A percentile compares a stretch with the other conserved stretches of the same genome.
These are phyloP conservation scores for Syzygium syzygioides DNA, from an alignment of 441 rosid genomes.

Conservation along the genomic window DNA sequence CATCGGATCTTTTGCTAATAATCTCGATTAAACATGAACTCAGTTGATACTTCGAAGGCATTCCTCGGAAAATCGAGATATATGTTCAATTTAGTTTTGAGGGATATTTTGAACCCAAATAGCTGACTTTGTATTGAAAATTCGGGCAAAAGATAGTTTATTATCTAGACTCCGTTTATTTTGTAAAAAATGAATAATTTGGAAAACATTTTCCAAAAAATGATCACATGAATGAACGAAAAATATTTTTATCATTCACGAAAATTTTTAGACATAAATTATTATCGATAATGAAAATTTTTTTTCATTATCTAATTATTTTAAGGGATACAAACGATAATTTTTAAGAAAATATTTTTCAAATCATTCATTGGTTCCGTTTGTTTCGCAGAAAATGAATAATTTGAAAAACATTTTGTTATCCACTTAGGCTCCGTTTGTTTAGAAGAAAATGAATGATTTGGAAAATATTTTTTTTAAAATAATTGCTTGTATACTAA, in stretches of 20 bases:
- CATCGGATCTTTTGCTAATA: neutral
- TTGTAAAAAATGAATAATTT: rapidly evolving
- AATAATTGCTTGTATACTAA: no score
- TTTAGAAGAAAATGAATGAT: no score
- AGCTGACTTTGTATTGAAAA: no score
- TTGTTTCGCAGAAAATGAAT: no score
- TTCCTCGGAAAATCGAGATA: neutral
- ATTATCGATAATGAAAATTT: rapidly evolving
- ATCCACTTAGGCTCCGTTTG: no score
- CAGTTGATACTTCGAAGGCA: neutral
- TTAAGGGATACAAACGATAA: neutral
- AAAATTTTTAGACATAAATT: neutral
- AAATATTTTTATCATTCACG: rapidly evolving
- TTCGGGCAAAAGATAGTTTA: no score
- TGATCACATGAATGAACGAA: rapidly evolving
- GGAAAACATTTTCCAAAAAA: neutral
- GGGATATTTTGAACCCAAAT: no score
- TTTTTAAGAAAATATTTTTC: no score
- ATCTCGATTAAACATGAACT: neutral
- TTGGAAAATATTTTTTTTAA: no score
- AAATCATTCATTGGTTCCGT: no score
- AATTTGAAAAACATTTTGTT: no score
- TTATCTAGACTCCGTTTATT: rapidly evolving
- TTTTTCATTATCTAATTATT: rapidly evolving
- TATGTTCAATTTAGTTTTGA: neutral